Conservation (phyloP, 805 yeast species). For the Blastobotrys attinorum region DNA sequence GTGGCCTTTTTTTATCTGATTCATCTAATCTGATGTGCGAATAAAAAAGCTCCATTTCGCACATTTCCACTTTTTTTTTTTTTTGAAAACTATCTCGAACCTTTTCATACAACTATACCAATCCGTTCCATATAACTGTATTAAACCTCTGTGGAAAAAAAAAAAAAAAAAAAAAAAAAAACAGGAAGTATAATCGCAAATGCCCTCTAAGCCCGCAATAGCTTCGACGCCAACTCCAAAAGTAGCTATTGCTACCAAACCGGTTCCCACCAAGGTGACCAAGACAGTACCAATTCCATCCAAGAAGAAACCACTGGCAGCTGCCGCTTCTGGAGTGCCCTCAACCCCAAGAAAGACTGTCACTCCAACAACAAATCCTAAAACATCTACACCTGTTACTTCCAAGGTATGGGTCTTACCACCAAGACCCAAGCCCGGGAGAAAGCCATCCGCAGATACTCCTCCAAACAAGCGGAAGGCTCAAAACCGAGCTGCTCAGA, state of each 20-base stretch:
- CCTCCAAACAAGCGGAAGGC: slow-evolving; percentile 84
- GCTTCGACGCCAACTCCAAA: too few relatives aligned
- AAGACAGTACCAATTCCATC: not conserved
- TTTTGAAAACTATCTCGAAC: too few relatives aligned
- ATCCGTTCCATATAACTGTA: too few relatives aligned
- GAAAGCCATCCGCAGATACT: slow-evolving; percentile 61
- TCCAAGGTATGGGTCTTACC: slow-evolving; percentile 80
- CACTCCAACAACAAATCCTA: not conserved
- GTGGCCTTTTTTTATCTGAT: not conserved
- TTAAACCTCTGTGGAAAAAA: too few relatives aligned
- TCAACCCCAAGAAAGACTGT: not conserved
- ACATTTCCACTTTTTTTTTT: too few relatives aligned
- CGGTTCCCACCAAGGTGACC: not conserved
- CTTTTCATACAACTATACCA: too few relatives aligned
- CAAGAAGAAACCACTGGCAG: not conserved
- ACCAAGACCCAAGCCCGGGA: slow-evolving; percentile 64
- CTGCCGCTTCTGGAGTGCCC: not conserved
- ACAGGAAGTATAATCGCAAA: too few relatives aligned
- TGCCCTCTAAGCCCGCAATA: too few relatives aligned
- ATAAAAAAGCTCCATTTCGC: too few relatives aligned
- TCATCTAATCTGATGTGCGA: not conserved
- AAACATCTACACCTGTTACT: too few relatives aligned
- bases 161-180: too few relatives aligned
- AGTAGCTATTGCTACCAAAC: too few relatives aligned
- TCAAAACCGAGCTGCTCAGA: slow-evolving; percentile 88